Conservation (phyloP, 495 filamentous ascomycete species). For the Neohortaea acidophila region DNA sequence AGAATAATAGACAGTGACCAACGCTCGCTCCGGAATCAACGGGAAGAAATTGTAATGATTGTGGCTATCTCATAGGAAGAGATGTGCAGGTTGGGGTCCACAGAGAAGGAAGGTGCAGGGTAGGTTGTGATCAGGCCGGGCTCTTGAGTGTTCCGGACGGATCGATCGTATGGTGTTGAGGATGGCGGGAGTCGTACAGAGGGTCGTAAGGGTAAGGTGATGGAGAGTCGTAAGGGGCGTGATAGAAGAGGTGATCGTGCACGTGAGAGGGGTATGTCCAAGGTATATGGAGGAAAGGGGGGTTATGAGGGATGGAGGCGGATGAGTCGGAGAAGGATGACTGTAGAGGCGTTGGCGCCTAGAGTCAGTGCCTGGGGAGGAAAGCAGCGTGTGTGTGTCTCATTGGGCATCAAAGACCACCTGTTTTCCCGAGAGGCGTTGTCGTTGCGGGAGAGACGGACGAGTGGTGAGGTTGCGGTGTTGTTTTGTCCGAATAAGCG, state of each 20-base stretch:
- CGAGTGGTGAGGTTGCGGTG: not conserved
- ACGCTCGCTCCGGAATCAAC: slow-evolving; percentile 8
- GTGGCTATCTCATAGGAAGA: slow-evolving; percentile 14
- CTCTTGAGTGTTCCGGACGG: too few relatives aligned
- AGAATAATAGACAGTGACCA: slow-evolving; percentile 7
- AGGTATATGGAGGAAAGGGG: slow-evolving; percentile 3
- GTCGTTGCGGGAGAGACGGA: not conserved
- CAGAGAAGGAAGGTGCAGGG: slow-evolving; percentile 3
- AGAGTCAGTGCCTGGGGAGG: not conserved
- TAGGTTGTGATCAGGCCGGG: not conserved
- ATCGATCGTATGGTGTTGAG: too few relatives aligned
- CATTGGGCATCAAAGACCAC: not conserved
- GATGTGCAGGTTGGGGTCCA: not conserved
- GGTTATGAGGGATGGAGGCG: not conserved
- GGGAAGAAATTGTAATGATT: slow-evolving; percentile 7
- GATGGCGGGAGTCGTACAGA: slow-evolving; percentile 4
- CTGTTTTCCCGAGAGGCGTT: not conserved
- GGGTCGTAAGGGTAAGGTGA: not conserved
- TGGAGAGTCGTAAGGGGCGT: slow-evolving; percentile 1
- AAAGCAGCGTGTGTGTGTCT: not conserved
- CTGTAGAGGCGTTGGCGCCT: slow-evolving; percentile 1
- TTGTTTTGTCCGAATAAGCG: not conserved
- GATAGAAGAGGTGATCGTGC: not conserved
- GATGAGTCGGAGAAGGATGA: slow-evolving; percentile 3
- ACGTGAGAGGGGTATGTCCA: not conserved